phyloP scores from a whole-genome alignment of 495 filamentous ascomycete genomes.

The Hypoxylon intermedium region DNA sequence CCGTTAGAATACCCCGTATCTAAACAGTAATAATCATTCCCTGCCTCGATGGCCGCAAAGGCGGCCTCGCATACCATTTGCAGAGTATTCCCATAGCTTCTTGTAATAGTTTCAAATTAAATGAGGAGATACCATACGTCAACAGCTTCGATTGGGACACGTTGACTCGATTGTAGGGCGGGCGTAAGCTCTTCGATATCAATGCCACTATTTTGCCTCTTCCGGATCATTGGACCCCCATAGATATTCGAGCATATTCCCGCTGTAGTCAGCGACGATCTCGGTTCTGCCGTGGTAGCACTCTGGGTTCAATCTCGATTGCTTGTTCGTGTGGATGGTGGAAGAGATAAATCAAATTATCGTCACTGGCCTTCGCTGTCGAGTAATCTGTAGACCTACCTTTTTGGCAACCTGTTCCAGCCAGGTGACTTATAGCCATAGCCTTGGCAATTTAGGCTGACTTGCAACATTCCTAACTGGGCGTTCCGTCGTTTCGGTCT shows the following conservation, averaged over 20 bases:
- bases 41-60: neutral
- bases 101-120: too few relatives aligned
- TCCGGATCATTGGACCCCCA: neutral
- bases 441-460: constrained; percentile 39
- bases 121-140: too few relatives aligned
- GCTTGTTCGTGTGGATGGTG: constrained; percentile 9
- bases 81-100: neutral
- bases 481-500: constrained; percentile 28
- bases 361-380: constrained; percentile 7
- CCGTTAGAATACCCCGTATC: neutral
- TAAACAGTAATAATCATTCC: neutral
- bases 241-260: neutral
- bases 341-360: constrained; percentile 9
- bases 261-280: neutral
- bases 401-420: constrained; percentile 25
- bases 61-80: neutral
- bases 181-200: too few relatives aligned
- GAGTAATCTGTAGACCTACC: constrained; percentile 24
- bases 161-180: too few relatives aligned
- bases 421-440: constrained; percentile 31
- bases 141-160: too few relatives aligned
- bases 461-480: constrained; percentile 40
- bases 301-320: constrained; percentile 4
- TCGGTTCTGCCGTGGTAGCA: neutral
- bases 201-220: too few relatives aligned